Percentiles rank a stretch among this genome's conserved stretches.
These are phyloP conservation scores for Claviceps capensis DNA, from an alignment of 2,329 filamentous ascomycete genomes.

Conservation along the genomic window DNA sequence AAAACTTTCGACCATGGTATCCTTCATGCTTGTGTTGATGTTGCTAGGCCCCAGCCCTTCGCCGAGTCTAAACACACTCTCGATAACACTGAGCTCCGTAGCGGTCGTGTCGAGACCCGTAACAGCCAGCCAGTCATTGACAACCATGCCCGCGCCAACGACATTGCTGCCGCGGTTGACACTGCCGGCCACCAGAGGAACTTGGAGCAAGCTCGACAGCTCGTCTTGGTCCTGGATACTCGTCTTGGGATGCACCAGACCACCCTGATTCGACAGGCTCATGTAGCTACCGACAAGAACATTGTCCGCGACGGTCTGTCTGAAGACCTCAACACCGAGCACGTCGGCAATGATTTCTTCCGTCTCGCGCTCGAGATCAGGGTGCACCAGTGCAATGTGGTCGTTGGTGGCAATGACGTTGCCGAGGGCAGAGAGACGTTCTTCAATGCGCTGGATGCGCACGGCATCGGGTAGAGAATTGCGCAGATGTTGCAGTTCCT, in stretches of 20 bases:
- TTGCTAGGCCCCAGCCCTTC: conserved; percentile 69
- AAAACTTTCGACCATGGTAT: conserved; percentile 98
- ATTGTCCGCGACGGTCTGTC: conserved; percentile 93
- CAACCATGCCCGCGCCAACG: conserved; percentile 57
- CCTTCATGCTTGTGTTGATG: conserved; percentile 79
- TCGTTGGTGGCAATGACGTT: conserved; percentile 97
- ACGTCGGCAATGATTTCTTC: conserved; percentile 98
- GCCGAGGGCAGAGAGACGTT: conserved; percentile 84
- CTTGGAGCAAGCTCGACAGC: conserved; percentile 81
- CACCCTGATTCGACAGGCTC: conserved; percentile 88
- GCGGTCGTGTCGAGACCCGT: conserved; percentile 89
- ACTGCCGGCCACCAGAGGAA: conserved; percentile 85
- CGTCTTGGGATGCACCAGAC: conserved; percentile 94
- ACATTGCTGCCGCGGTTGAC: conserved; percentile 89
- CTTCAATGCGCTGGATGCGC: conserved; percentile 94
- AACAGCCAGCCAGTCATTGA: conserved; percentile 86
- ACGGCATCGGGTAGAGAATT: conserved; percentile 87
- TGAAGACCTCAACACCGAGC: conserved; percentile 75
- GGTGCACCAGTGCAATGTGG: conserved; percentile 91
- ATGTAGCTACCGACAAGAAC: conserved; percentile 95
- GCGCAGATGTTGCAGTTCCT: conserved; percentile 92
- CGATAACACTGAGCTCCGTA: conserved; percentile 92
- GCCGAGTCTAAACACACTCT: conserved; percentile 88
- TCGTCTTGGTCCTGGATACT: conserved; percentile 97
- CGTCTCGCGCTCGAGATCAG: conserved; percentile 91